phyloP scores from a whole-genome alignment of 192 early-diverging fungal genomes.

The Ambispora gerdemannii region DNA sequence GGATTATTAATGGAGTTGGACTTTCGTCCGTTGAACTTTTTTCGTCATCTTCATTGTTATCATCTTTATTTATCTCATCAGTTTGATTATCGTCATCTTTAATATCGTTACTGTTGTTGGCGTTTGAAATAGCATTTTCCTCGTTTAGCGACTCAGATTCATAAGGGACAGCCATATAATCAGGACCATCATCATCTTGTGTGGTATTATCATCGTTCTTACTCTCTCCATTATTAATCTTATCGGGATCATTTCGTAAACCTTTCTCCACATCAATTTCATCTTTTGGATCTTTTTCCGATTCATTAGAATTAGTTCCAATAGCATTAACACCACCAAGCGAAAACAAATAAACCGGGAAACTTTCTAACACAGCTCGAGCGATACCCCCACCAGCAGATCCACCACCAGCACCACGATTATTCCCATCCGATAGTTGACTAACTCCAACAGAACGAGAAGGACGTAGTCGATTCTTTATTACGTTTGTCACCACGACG shows the following conservation, averaged over 20 bases:
- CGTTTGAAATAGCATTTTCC: neutral
- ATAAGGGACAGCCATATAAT: slow-evolving; percentile 1
- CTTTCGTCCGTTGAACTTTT: neutral
- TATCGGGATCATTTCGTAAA: neutral
- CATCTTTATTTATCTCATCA: neutral
- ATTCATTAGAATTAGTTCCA: neutral
- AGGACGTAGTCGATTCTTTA: slow-evolving; percentile 11
- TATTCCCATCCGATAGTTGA: neutral
- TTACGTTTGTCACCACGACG: slow-evolving; percentile 6
- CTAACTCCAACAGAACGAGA: neutral
- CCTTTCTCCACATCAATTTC: slow-evolving; percentile 6
- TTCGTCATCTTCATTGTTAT: neutral
- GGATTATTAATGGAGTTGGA: neutral
- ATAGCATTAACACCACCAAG: neutral
- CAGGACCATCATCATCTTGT: neutral
- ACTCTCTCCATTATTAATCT: neutral
- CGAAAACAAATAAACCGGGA: slow-evolving; percentile 24
- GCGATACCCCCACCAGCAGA: neutral
- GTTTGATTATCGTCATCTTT: neutral
- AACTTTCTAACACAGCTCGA: slow-evolving; percentile 24
- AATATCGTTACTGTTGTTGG: neutral
- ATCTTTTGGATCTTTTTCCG: slow-evolving; percentile 1
- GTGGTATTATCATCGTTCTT: neutral
- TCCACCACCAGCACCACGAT: neutral
- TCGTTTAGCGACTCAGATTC: neutral